phyloP scores from a whole-genome alignment of 1,139 yeast species.

The Taphrina sp. region DNA sequence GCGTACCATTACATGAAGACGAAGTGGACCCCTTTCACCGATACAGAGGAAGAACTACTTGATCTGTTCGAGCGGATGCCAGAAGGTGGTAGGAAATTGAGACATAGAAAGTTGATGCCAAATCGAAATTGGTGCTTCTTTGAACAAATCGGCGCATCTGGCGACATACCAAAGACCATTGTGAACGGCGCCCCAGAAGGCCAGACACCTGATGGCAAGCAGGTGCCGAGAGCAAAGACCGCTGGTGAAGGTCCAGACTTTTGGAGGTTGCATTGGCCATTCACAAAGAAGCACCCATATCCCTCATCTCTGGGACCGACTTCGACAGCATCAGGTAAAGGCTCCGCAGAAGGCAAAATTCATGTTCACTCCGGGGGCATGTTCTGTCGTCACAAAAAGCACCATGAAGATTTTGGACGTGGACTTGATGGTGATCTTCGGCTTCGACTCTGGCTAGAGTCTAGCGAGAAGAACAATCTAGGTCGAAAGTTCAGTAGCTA shows the following conservation, averaged over 20 bases:
- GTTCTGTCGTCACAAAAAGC: slow-evolving; percentile 28
- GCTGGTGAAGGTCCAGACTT: slow-evolving; percentile 25
- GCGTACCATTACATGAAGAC: slow-evolving; percentile 27
- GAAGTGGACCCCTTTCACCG: slow-evolving; percentile 23
- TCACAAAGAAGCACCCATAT: slow-evolving; percentile 19
- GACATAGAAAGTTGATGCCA: slow-evolving; percentile 25
- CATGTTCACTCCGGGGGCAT: slow-evolving; percentile 29
- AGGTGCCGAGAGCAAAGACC: slow-evolving; percentile 5
- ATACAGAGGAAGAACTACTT: slow-evolving; percentile 25
- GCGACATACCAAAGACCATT: slow-evolving; percentile 5
- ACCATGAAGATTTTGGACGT: slow-evolving; percentile 29
- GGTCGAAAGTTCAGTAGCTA: slow-evolving; percentile 25
- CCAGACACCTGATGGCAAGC: not conserved
- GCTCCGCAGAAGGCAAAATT: slow-evolving; percentile 8
- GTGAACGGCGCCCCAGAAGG: slow-evolving; percentile 21
- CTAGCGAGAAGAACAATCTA: slow-evolving; percentile 17
- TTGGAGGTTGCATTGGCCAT: slow-evolving; percentile 28
- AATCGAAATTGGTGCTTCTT: slow-evolving; percentile 29
- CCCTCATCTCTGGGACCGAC: slow-evolving; percentile 26
- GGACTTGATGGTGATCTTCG: slow-evolving; percentile 29
- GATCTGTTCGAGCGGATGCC: slow-evolving; percentile 29
- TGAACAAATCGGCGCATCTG: slow-evolving; percentile 11
- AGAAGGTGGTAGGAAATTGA: slow-evolving; percentile 26
- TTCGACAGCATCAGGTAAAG: slow-evolving; percentile 6
- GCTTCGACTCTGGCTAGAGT: slow-evolving; percentile 26